Evolutionary conservation across 106 monocot genomes (phyloP).

Genomic region (Dendrobium catenatum): DNA sequence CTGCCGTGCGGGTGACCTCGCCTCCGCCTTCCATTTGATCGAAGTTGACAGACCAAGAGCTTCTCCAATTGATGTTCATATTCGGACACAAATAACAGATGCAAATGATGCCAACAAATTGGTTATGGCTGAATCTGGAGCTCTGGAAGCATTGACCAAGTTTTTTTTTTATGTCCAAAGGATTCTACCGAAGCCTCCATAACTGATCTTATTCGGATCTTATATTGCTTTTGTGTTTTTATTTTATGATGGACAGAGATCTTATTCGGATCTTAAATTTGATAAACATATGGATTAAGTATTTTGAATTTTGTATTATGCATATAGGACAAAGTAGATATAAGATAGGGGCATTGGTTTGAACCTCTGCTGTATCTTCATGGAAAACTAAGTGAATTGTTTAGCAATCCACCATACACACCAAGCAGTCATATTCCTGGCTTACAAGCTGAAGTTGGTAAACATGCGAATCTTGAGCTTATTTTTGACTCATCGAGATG

Average conservation of each 20-base stretch:
- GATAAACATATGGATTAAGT: too few relatives aligned
- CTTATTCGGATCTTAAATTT: too few relatives aligned
- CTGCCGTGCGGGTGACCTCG: slow-evolving; percentile 30
- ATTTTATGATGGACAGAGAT: too few relatives aligned
- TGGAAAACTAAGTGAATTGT: too few relatives aligned
- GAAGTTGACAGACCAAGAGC: slow-evolving; percentile 60
- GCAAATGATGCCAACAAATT: slow-evolving; percentile 53
- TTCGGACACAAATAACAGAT: slow-evolving; percentile 47
- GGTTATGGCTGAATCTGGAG: slow-evolving; percentile 61
- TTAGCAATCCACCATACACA: too few relatives aligned
- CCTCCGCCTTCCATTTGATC: slow-evolving; percentile 36
- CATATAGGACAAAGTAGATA: too few relatives aligned
- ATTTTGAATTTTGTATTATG: too few relatives aligned
- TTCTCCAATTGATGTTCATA: slow-evolving; percentile 42
- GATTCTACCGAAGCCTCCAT: slow-evolving; percentile 48
- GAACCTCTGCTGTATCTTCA: too few relatives aligned
- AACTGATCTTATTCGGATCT: slow-evolving; percentile 46
- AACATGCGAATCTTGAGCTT: neutral
- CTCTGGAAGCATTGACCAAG: slow-evolving; percentile 51
- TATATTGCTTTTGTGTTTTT: slow-evolving; percentile 19
- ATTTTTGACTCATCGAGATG: neutral
- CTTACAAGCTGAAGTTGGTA: too few relatives aligned
- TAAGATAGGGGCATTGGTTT: too few relatives aligned
- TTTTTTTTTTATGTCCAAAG: slow-evolving; percentile 64
- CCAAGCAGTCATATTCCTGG: too few relatives aligned